Evolutionary conservation across 768 basidiomycete species (phyloP), one percentile per base, ranked within the genome.

Genomic region (Termitomyces bulborhizus): DNA sequence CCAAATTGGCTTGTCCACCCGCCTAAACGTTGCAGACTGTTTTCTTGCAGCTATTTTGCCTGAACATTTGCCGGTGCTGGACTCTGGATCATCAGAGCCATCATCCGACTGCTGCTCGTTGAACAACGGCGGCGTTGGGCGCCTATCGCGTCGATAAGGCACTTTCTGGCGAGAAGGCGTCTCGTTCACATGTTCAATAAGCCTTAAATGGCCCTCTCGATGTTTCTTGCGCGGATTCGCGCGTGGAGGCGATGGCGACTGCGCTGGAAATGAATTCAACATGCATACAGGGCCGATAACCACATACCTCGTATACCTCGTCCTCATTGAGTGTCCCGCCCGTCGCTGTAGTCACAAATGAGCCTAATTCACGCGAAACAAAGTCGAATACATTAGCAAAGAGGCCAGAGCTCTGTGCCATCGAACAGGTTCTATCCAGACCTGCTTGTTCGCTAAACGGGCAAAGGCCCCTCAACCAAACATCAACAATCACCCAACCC

Each of bases 301-400:
- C 26, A 37, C 31, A 37, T 29, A 54, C 59, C 56, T 54, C 60
- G n/a, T 37, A 42, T 29, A 54, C 58, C 7, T 58, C 53, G 15
- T 51, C 42, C 4, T 63, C 63, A 8, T 61, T 48, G 32, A 66
- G 55, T 1, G 68, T 56, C 7, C 70, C 69, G 5, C 83, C 84
- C 8, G 84, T 81, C 46, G 89, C 89, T 62, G 73, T 85, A 18
- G 78, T 69, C 26, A 90, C 76, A 66, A 92, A 91, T 11, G 83
- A 82, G 45, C 82, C 82, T 37, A 90, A 64, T 66, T 92, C 89
- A 48, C 81, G 75, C 11, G 87, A 81, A 4, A 92, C 80, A 65
- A 84, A 88, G 66, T 71, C 77, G 59, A 90, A 75, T 4, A 90
- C 84, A 58, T 81, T 82, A 0, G 84, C 81, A 21, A 88, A 60